Base-by-base conservation (phyloP, 2,329 filamentous ascomycete species). In the Fusarium sterilihyphosum region DNA sequence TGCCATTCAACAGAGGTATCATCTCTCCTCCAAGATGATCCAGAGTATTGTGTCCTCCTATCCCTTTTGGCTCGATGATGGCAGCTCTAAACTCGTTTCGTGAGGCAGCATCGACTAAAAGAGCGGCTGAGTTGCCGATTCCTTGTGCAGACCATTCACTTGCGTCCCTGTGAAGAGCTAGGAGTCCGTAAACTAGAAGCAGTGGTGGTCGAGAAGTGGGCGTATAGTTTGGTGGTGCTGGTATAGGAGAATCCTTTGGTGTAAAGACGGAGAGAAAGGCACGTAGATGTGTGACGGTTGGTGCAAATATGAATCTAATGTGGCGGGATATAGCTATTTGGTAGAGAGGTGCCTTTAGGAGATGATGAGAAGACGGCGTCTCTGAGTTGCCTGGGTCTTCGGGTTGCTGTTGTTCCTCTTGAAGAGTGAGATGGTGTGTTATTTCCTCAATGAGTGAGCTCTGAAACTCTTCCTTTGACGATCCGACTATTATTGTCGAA, bases 71-170 rank as follows among this genome's bases (percentile, higher is more conserved):
- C 78, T 92, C 89, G 6, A 88, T 74, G 13, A 90, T 66, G 6
- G 87, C 81, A 9, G 87, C 82, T 26, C 78, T 80, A 71, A 88
- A 85, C 2, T 79, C 81, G 12, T 82, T 80, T 24, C 86, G 84
- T 41, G 78, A 77, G 0, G 91, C 91, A 5, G 88, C 86, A 66
- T 94, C 92, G 14, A 93, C 87, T 4, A 93, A 81, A 1, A 85
- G 83, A 5, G 92, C 87, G n/a, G 90, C 85, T 3, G 91, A 91
- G 65, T 87, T 86, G 26, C 89, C 87, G 18, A 95, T 80, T 0
- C 93, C 93, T 81, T 95, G 93, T 0, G 91, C 92, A 58, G 92
- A 94, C 89, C 92, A 95, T 68, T 93, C 92, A 71, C 90, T 90
- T 1, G 92, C 93, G 61, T 89, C 86, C 31, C 89, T 87, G 80